A percentile compares a stretch with the other conserved stretches of the same genome.
Conservation (phyloP, 83 land plant species). For the Thuja plicata region DNA sequence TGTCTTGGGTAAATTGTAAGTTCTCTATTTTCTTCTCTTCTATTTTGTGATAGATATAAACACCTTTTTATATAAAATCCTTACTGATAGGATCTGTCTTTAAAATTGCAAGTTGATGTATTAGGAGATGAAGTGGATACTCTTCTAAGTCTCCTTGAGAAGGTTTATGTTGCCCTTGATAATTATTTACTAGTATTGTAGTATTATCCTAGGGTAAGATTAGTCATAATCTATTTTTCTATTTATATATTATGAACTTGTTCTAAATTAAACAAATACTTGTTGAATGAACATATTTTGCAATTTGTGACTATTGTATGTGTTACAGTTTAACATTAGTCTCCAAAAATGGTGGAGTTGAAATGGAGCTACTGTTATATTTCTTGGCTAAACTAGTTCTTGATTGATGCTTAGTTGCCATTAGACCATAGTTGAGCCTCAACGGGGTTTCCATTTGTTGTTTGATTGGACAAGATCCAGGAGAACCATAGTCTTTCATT, state of each 20-base stretch:
- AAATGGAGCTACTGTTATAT: background rate
- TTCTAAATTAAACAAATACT: background rate
- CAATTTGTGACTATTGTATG: background rate
- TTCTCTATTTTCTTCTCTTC: no score
- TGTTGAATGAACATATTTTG: background rate
- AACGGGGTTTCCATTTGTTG: background rate
- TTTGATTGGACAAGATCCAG: background rate
- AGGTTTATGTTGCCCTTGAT: slow-evolving; percentile 59
- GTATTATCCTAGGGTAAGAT: slow-evolving; percentile 66
- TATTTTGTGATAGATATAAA: background rate
- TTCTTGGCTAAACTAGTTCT: background rate
- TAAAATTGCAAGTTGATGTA: slow-evolving; percentile 56
- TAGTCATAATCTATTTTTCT: no score
- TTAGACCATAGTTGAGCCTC: background rate
- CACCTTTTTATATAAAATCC: background rate
- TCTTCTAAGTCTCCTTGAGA: slow-evolving; percentile 44
- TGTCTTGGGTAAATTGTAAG: no score
- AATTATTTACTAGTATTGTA: slow-evolving; percentile 58
- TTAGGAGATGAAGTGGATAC: slow-evolving; percentile 71
- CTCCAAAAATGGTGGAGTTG: background rate
- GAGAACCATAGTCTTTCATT: background rate
- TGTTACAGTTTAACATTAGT: background rate
- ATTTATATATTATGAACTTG: background rate
- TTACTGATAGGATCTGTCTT: background rate
- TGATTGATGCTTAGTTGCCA: background rate